Base-by-base conservation (phyloP, 768 basidiomycete species). In the Lactifluus hygrophoroides region DNA sequence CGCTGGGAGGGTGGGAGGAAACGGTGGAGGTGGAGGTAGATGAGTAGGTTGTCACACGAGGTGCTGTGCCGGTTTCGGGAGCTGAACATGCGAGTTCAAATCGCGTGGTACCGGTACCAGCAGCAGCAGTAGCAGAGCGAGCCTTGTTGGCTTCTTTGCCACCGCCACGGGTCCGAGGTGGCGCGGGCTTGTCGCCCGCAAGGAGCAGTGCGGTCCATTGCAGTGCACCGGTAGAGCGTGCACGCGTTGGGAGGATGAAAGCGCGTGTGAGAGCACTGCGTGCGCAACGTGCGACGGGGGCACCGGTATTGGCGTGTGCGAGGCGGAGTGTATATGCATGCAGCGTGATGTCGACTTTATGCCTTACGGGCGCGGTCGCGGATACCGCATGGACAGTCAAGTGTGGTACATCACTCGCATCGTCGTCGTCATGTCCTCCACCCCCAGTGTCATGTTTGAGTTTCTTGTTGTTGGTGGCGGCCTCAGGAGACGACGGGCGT, bases 121-220 rank as follows among this genome's bases (percentile, higher is more conserved):
- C n/a, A 19, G 4, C 11, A 1, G 23, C 9, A 17, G 23, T 35
- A 2, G 7, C 34, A 14, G 32, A 34, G 9, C 23, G n/a, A n/a
- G n/a, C n/a, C n/a, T n/a, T 44, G 4, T 34, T 46, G 35, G 40
- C 50, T 27, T 60, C 69, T 49, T 76, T 77, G 32, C 78, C 76
- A 4, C 45, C 6, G 17, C 45, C 28, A 21, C 51, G 48, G 21
- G 48, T 5, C 5, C 51, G 14, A 34, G 53, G 25, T 4, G 61
- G 61, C 4, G 66, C 30, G 1, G 80, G 76, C 5, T 73, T 71
- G 67, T 87, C 85, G 4, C 77, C 69, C 9, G 82, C 73, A 27
- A 90, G 73, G 34, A 90, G 66, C 14, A 87, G 75, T 30, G 86
- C 76, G 0, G 85, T 85, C 85, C 86, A 88, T 65, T 90, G 85